Conservation (phyloP, 2,329 filamentous ascomycete species). For the Dactylellina haptotyla region DNA sequence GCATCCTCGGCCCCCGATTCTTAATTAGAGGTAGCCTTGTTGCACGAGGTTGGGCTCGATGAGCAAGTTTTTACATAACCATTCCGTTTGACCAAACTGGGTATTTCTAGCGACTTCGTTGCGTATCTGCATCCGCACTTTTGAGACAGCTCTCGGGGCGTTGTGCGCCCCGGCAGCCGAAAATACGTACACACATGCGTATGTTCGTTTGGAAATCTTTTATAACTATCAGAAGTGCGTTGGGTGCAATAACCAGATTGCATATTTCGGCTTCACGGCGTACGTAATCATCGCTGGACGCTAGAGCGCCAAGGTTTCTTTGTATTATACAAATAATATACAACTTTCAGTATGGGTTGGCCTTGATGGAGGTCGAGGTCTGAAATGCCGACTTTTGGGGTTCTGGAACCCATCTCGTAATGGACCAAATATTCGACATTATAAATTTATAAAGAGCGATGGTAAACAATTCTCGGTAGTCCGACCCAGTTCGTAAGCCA, state of each 20-base stretch:
- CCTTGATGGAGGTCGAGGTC: no score
- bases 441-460: no score
- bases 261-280: not conserved
- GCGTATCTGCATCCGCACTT: not conserved
- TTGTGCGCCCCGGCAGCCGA: not conserved
- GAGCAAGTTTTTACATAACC: slow-evolving; percentile 12
- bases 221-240: not conserved
- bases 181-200: not conserved
- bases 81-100: not conserved
- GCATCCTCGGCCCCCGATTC: not conserved
- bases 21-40: not conserved
- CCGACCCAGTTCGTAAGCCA: no score
- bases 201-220: not conserved
- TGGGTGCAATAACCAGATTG: not conserved
- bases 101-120: not conserved
- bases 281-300: not conserved
- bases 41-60: not conserved
- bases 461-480: no score
- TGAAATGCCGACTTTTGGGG: no score
- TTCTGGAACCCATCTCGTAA: no score
- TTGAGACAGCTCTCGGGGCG: not conserved
- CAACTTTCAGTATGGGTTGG: no score
- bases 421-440: no score
- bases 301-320: no score
- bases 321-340: no score